Evolutionary conservation across 306 rosid genomes (phyloP), one percentile per base, ranked within the genome.

Genomic region (Prunus davidiana): DNA sequence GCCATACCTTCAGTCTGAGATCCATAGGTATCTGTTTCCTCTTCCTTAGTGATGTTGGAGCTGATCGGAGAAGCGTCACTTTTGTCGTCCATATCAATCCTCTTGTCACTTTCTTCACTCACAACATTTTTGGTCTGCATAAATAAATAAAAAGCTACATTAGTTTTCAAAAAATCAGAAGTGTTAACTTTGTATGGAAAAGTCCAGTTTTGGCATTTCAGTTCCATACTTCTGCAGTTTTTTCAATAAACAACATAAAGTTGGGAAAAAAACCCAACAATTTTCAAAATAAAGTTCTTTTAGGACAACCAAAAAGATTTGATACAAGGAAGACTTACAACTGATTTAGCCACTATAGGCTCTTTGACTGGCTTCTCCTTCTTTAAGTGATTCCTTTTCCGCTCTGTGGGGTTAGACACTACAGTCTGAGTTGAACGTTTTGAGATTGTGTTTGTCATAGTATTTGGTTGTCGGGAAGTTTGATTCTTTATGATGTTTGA

Each of bases 71-170:
- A 45, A 38, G 61, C 61, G 68, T 72, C 88, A 79, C 77, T 85
- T 77, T 80, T 79, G 71, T 74, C 54, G 47, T 73, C 43, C 75
- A 76, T 78, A 79, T 58, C 74, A 61, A 82, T 76, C 41, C 28
- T 82, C 69, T 43, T 83, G 5, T 41, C 83, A 56, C 73, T 81
- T 84, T 82, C 84, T 70, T 71, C 83, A 60, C 57, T 72, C 56
- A 73, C 86, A 67, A 80, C 71, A 57, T 68, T 80, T 78, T 83
- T 79, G 50, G 60, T 82, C 97, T 90, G 91, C 69, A 73, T 69
- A 5, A 45, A 84, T 3, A 45, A 84, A 45, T 64, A 71, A 84
- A 67, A 30, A 10, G 66, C 20, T 41, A 71, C 67, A 52, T 84
- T 65, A 72, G 32, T 49, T 70, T 65, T 69, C 1, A n/a, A 30